These are phyloP conservation scores for Acidomyces sp. DNA, from an alignment of 495 filamentous ascomycete genomes.

Conservation along the genomic window DNA sequence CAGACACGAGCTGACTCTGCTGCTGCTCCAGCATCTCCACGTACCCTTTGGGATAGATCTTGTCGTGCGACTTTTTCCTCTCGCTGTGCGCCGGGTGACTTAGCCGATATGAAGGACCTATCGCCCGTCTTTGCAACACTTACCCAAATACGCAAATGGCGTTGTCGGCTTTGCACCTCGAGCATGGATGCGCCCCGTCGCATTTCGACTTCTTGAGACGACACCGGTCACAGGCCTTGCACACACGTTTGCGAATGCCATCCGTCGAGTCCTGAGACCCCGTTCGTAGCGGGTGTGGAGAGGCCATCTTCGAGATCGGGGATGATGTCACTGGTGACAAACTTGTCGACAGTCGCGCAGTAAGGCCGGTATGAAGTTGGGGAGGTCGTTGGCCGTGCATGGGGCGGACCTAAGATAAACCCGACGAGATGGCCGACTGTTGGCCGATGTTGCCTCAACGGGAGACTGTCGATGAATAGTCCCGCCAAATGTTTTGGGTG, in stretches of 20 bases:
- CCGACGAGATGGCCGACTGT: no score
- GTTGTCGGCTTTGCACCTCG: slow-evolving; percentile 44
- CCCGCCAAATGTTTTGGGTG: no score
- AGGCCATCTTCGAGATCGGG: slow-evolving; percentile 7
- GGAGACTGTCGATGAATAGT: no score
- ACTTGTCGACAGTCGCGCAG: neutral
- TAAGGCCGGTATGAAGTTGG: neutral
- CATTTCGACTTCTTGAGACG: slow-evolving; percentile 65
- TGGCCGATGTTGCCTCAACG: no score
- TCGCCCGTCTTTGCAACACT: no score
- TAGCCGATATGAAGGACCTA: no score
- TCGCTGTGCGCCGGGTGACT: slow-evolving; percentile 15
- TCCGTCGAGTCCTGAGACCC: slow-evolving; percentile 20
- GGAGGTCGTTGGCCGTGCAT: neutral
- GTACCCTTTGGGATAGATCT: slow-evolving; percentile 38
- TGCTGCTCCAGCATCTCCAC: slow-evolving; percentile 64
- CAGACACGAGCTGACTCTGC: slow-evolving; percentile 49
- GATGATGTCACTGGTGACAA: slow-evolving; percentile 9
- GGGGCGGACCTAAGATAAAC: no score
- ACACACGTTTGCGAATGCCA: slow-evolving; percentile 43
- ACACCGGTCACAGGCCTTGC: slow-evolving; percentile 60
- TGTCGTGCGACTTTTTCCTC: slow-evolving; percentile 33
- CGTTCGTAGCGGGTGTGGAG: slow-evolving; percentile 4
- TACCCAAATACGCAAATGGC: slow-evolving; percentile 31
- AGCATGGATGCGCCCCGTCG: slow-evolving; percentile 54